phyloP scores from a whole-genome alignment of 2,329 filamentous ascomycete species.

The Talaromyces amestolkiae region DNA sequence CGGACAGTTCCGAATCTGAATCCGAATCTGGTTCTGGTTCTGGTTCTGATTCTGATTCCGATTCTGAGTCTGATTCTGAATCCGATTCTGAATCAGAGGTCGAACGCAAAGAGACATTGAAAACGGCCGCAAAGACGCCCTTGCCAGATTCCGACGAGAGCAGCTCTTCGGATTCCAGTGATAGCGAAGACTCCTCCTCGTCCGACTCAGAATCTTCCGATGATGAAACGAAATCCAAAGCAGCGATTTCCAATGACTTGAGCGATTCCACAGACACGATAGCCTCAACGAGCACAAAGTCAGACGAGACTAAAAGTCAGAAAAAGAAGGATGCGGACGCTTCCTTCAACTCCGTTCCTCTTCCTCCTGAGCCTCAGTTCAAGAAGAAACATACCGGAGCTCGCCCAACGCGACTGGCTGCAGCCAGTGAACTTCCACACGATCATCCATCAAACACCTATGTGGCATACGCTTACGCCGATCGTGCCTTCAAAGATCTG shows the following conservation, averaged over 20 bases:
- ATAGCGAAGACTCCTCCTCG: conserved; percentile 23
- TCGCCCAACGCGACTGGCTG: conserved; percentile 71
- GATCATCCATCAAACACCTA: conserved; percentile 76
- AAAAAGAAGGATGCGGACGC: conserved; percentile 26
- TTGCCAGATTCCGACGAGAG: conserved; percentile 35
- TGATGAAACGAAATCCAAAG: conserved; percentile 22
- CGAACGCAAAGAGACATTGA: conserved; percentile 29
- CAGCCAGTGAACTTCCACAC: conserved; percentile 68
- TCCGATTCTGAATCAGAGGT: conserved; percentile 28
- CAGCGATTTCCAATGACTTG: conserved; percentile 16
- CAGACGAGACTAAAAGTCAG: conserved; percentile 23
- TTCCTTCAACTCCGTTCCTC: conserved; percentile 18
- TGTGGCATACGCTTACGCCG: conserved; percentile 80
- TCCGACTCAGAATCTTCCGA: conserved; percentile 22
- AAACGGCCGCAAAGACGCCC: conserved; percentile 36
- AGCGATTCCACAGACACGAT: conserved; percentile 20
- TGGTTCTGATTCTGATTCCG: conserved; percentile 18
- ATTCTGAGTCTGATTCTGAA: conserved; percentile 14
- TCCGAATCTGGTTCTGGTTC: conserved; percentile 20
- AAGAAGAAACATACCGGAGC: conserved; percentile 47
- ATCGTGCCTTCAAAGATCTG: conserved; percentile 81
- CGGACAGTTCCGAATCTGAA: conserved; percentile 1
- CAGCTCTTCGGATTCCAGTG: conserved; percentile 23
- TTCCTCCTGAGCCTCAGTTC: conserved; percentile 24
- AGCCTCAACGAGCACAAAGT: conserved; percentile 15